Evolutionary conservation across 805 yeast genomes (phyloP).

Genomic region (Ogataea zsoltii): DNA sequence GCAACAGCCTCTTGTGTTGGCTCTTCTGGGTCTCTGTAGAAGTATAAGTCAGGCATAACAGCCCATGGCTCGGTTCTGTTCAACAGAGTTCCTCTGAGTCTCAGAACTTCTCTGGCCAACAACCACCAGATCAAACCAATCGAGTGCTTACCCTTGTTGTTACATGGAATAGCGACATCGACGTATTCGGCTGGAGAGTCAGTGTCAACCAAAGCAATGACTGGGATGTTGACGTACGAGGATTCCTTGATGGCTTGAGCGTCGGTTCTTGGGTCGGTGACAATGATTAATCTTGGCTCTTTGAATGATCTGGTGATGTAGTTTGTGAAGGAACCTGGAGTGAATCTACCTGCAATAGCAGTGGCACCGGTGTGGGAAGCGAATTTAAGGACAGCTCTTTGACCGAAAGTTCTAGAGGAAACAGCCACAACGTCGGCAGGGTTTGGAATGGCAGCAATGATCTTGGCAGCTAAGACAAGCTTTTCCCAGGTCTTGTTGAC

Average conservation of each 20-base stretch:
- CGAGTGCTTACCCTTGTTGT: slow-evolving; percentile 99
- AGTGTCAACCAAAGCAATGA: slow-evolving; percentile 97
- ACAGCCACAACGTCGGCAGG: slow-evolving; percentile 98
- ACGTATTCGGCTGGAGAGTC: slow-evolving; percentile 99
- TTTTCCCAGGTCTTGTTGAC: slow-evolving; percentile 99
- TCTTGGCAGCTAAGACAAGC: slow-evolving; percentile 98
- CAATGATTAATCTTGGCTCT: slow-evolving; percentile 99
- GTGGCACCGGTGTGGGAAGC: slow-evolving; percentile 99
- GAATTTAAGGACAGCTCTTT: slow-evolving; percentile 99
- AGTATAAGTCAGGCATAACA: slow-evolving; percentile 99
- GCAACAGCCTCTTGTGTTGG: slow-evolving; percentile 73
- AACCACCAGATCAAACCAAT: slow-evolving; percentile 99
- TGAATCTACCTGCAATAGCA: slow-evolving; percentile 99
- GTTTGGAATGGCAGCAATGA: slow-evolving; percentile 99
- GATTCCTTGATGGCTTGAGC: slow-evolving; percentile 99
- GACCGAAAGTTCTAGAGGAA: slow-evolving; percentile 99
- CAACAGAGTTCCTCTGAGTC: slow-evolving; percentile 97
- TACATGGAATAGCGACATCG: slow-evolving; percentile 99
- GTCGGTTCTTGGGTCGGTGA: slow-evolving; percentile 99
- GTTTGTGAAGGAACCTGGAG: slow-evolving; percentile 99
- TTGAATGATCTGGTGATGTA: slow-evolving; percentile 99
- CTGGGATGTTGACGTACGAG: slow-evolving; percentile 99
- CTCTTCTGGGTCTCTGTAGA: slow-evolving; percentile 99
- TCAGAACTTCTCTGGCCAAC: slow-evolving; percentile 97
- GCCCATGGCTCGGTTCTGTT: slow-evolving; percentile 97